phyloP scores from a whole-genome alignment of 2,329 filamentous ascomycete species.

The Neopestalotiopsis sp. region DNA sequence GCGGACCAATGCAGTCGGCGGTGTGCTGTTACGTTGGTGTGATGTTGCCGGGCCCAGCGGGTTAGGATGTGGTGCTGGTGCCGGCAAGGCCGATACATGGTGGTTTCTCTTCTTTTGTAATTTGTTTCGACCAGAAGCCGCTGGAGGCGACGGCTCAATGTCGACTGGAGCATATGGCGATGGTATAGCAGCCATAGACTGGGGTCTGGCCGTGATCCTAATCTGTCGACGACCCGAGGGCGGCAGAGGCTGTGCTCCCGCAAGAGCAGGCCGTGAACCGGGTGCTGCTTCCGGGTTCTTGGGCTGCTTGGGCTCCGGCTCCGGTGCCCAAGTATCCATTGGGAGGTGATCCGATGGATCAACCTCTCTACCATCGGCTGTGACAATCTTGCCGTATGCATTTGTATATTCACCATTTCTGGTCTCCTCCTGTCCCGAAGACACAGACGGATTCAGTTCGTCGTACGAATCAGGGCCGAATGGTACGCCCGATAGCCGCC shows the following conservation, averaged over 20 bases:
- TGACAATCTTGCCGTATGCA: slow-evolving; percentile 73
- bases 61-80: slow-evolving; percentile 45
- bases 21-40: slow-evolving; percentile 55
- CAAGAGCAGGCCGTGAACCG: slow-evolving; percentile 48
- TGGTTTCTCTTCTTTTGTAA: slow-evolving; percentile 67
- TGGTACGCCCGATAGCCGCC: slow-evolving; percentile 66
- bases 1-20: slow-evolving; percentile 50
- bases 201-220: slow-evolving; percentile 55
- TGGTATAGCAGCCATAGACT: slow-evolving; percentile 48
- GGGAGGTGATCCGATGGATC: slow-evolving; percentile 84
- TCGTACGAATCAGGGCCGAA: slow-evolving; percentile 81
- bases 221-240: slow-evolving; percentile 57
- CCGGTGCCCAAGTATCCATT: slow-evolving; percentile 77
- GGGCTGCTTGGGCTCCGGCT: slow-evolving; percentile 69
- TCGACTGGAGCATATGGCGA: slow-evolving; percentile 35
- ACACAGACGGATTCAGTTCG: slow-evolving; percentile 67
- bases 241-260: slow-evolving; percentile 59
- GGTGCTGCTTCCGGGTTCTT: slow-evolving; percentile 35
- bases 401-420: slow-evolving; percentile 52
- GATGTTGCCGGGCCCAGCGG: slow-evolving; percentile 60
- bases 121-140: slow-evolving; percentile 57
- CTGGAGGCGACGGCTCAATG: slow-evolving; percentile 39
- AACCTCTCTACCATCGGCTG: slow-evolving; percentile 75
- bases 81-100: slow-evolving; percentile 49
- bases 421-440: slow-evolving; percentile 40